phyloP scores from a whole-genome alignment of 1,284 basidiomycete genomes.

The Caloboletus inedulis region DNA sequence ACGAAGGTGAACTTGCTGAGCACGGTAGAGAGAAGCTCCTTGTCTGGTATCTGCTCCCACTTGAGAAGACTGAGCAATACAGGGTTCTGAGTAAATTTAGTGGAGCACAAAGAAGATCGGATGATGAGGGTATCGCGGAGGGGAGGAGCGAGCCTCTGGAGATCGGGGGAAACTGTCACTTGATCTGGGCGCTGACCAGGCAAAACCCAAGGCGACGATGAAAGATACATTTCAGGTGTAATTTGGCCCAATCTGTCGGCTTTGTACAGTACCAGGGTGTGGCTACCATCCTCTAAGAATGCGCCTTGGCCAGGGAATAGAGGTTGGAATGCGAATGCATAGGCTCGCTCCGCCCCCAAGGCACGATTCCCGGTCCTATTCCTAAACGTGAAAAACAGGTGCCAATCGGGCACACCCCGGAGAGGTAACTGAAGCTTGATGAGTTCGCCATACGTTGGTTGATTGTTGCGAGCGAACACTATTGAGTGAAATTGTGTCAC shows the following conservation, averaged over 20 bases:
- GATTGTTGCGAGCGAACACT: conserved; percentile 82
- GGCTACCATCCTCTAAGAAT: conserved; percentile 90
- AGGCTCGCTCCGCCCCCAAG: conserved; percentile 66
- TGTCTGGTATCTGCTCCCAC: conserved; percentile 75
- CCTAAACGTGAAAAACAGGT: conserved; percentile 93
- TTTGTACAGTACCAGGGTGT: conserved; percentile 79
- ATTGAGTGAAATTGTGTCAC: conserved; percentile 85
- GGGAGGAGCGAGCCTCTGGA: conserved; percentile 64
- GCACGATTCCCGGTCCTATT: conserved; percentile 64
- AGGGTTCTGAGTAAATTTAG: conserved; percentile 88
- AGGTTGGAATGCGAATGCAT: conserved; percentile 92
- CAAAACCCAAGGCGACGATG: conserved; percentile 57
- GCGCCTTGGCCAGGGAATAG: conserved; percentile 76
- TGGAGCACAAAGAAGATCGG: conserved; percentile 90
- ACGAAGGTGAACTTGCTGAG: conserved; percentile 90
- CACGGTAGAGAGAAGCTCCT: conserved; percentile 66
- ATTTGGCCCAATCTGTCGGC: conserved; percentile 68
- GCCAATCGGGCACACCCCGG: conserved; percentile 73
- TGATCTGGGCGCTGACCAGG: conserved; percentile 58
- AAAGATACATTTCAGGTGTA: conserved; percentile 64
- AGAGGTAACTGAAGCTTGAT: conserved; percentile 83
- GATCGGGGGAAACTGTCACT: conserved; percentile 56
- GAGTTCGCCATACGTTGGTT: conserved; percentile 91
- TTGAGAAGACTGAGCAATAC: conserved; percentile 80
- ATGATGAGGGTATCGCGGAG: conserved; percentile 79